These are phyloP conservation scores for Annulohypoxylon nitens DNA, from an alignment of 495 filamentous ascomycete species.

Conservation along the genomic window DNA sequence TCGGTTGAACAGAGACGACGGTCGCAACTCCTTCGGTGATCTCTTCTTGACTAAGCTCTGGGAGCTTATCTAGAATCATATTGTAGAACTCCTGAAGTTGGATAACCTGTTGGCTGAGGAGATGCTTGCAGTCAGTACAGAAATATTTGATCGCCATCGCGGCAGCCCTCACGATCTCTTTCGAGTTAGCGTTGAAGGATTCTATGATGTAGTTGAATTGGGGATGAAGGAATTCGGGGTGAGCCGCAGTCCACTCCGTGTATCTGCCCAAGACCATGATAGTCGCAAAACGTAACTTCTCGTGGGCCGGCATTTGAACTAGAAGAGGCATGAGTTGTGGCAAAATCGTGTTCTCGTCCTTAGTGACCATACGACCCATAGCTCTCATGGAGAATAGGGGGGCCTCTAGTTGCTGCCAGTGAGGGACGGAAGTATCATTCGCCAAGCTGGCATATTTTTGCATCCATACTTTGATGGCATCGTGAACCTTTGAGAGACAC, in stretches of 20 bases:
- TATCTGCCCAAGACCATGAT: conserved; percentile 97
- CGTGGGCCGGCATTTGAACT: conserved; percentile 93
- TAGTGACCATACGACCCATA: conserved; percentile 96
- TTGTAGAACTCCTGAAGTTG: conserved; percentile 94
- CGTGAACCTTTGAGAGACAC: conserved; percentile 87
- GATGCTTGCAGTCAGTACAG: conserved; percentile 89
- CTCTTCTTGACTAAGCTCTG: conserved; percentile 89
- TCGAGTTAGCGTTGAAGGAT: conserved; percentile 85
- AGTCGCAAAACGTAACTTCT: conserved; percentile 95
- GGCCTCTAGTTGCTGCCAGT: conserved; percentile 97
- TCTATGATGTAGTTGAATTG: conserved; percentile 95
- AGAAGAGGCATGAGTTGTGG: conserved; percentile 91
- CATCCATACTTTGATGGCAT: conserved; percentile 88
- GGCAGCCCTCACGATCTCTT: conserved; percentile 89
- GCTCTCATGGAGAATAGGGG: conserved; percentile 95
- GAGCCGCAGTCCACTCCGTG: conserved; percentile 96
- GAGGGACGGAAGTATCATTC: conserved; percentile 79
- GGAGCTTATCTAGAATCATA: conserved; percentile 84
- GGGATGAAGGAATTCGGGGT: conserved; percentile 89
- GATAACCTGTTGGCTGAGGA: conserved; percentile 81
- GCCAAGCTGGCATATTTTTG: conserved; percentile 81
- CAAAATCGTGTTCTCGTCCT: conserved; percentile 85
- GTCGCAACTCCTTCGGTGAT: conserved; percentile 93
- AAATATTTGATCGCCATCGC: conserved; percentile 97
- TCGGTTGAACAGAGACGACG: conserved; percentile 87